phyloP scores from a whole-genome alignment of 2,329 filamentous ascomycete species.

The Neonectria coccinea region DNA sequence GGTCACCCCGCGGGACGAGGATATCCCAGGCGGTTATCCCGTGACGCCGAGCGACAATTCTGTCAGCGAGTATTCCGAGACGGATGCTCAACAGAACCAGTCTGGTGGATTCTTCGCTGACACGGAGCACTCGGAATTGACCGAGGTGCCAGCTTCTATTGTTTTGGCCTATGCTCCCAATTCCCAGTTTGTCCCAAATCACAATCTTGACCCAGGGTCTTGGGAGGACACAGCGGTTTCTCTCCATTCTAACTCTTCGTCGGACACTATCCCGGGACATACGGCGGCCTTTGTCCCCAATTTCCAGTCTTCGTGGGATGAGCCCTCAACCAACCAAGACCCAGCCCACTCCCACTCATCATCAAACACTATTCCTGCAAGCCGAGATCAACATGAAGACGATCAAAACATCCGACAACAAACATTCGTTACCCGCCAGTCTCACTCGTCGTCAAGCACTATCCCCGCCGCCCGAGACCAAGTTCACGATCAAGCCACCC shows the following conservation, averaged over 20 bases:
- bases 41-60: slow-evolving; percentile 40
- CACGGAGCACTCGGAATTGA: not conserved
- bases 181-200: not conserved
- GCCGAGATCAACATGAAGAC: not conserved
- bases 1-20: slow-evolving; percentile 41
- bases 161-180: not conserved
- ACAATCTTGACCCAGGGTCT: not conserved
- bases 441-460: not conserved
- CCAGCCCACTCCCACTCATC: not conserved
- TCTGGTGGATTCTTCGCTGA: too few relatives aligned
- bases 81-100: not conserved
- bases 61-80: slow-evolving; percentile 18
- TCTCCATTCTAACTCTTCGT: not conserved
- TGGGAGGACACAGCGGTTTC: not conserved
- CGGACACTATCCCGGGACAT: not conserved
- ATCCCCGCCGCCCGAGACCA: not conserved
- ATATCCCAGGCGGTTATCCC: slow-evolving; percentile 44
- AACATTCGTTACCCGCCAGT: not conserved
- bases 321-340: not conserved
- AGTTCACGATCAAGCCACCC: not conserved
- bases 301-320: not conserved
- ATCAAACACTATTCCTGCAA: not conserved
- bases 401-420: not conserved
- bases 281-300: not conserved
- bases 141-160: not conserved